A percentile compares a stretch with the other conserved stretches of the same genome.
Conservation (phyloP, 2,329 filamentous ascomycete species). For the Xylariaceae sp. region DNA sequence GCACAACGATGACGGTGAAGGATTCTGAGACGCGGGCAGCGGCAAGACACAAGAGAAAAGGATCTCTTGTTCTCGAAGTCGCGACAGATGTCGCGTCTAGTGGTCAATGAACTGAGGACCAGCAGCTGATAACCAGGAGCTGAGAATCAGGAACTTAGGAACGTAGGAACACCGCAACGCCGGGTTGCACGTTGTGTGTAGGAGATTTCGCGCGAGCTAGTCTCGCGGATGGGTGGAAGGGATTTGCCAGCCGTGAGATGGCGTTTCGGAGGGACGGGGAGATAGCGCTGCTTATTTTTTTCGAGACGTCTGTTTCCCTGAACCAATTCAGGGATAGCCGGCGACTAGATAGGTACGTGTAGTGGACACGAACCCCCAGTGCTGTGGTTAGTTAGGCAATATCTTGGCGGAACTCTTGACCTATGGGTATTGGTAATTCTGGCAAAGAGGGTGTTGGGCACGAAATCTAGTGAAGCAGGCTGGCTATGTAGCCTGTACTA, state of each 20-base stretch:
- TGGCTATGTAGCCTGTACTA: background rate
- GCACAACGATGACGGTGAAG: constrained; percentile 19
- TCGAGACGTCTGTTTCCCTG: constrained; percentile 15
- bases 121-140: too few species aligned
- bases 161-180: constrained; percentile 4
- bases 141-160: too few species aligned
- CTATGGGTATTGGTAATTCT: background rate
- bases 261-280: constrained; percentile 19
- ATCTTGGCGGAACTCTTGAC: constrained; percentile 9
- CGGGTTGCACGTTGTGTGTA: constrained; percentile 8
- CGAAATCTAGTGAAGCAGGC: background rate
- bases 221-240: constrained; percentile 8
- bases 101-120: constrained; percentile 14
- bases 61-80: constrained; percentile 29
- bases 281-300: constrained; percentile 15
- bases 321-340: constrained; percentile 24
- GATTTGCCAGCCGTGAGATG: constrained; percentile 13
- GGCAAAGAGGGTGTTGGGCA: background rate
- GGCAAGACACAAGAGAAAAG: constrained; percentile 21
- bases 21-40: constrained; percentile 17
- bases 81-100: constrained; percentile 27
- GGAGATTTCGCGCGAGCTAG: constrained; percentile 16
- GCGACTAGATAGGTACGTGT: background rate
- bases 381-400: background rate
- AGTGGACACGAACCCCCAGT: constrained; percentile 7